Base-by-base conservation (phyloP, 306 rosid species). In the Argentina anserina region DNA sequence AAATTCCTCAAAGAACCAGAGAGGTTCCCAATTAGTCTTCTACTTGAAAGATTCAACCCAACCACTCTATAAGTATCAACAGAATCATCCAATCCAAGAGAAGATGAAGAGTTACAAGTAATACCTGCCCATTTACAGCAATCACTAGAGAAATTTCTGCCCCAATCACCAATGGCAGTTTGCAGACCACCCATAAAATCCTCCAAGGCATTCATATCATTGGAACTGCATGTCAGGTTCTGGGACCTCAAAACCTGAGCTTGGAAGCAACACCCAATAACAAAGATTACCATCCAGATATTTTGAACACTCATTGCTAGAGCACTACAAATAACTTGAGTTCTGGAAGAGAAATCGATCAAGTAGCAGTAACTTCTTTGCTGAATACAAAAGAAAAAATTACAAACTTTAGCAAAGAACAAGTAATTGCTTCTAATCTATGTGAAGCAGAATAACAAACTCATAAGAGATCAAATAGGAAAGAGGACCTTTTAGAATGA, bases 81-180 rank as follows among this genome's bases (percentile, higher is more conserved):
- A 33, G 53, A 18, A 33, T 5, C 12, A 4, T 31, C 2, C 49
- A 71, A 7, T 25, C 66, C 66, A 9, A n/a, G n/a, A 69, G 13
- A 7, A 11, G 65, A n/a, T 3, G 49, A 71, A 65, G 72, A 37
- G 40, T 65, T 67, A 25, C 79, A 77, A 28, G 69, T 59, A 18
- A 81, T 43, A 39, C 85, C 85, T 29, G 40, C 17, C 72, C 79
- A 81, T 9, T 10, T 73, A 63, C 76, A 81, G 70, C 85, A 81
- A 68, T 67, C 26, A 29, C 49, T 56, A 33, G 52, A 69, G 58
- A 14, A 42, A 11, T 15, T 45, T 3, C 29, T 52, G 47, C 50
- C 43, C 85, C 79, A 81, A 15, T 67, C 77, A 10, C 33, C 46
- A 50, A 69, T 36, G 18, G 3, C 26, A 3, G 39, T 39, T 1